Conservation (phyloP, 176 grass and related monocot genomes). For the Tillandsia fasciculata region DNA sequence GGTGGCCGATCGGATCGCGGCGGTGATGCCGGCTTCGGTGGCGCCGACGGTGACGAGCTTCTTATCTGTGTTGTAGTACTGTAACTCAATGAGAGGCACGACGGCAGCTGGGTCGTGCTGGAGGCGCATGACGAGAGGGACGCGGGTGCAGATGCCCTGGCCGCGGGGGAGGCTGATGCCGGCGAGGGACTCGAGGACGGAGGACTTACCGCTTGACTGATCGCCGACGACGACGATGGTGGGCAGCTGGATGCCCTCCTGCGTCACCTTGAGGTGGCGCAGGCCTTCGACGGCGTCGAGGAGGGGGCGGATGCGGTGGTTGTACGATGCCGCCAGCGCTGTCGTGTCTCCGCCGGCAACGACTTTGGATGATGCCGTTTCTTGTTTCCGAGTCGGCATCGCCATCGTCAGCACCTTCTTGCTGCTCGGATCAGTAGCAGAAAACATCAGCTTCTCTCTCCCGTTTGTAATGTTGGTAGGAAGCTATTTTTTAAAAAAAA, state of each 20-base stretch:
- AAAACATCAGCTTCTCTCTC: no score
- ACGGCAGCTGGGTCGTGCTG: conserved; percentile 1
- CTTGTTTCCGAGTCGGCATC: no score
- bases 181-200: conserved; percentile 27
- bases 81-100: background rate
- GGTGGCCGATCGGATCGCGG: conserved; percentile 6
- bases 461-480: no score
- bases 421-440: no score
- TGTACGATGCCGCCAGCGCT: background rate
- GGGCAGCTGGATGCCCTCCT: conserved; percentile 30
- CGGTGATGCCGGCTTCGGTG: background rate
- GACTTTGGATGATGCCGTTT: no score
- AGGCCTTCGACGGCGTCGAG: conserved; percentile 12
- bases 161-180: conserved; percentile 29
- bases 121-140: conserved; percentile 28
- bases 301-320: conserved; percentile 11
- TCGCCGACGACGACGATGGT: conserved; percentile 37
- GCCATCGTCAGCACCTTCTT: no score
- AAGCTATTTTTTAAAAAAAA: no score
- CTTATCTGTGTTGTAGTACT: background rate
- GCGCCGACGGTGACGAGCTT: background rate
- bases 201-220: conserved; percentile 29
- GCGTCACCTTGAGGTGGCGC: conserved; percentile 21
- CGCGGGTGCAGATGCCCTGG: conserved; percentile 33
- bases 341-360: no score